Percentiles rank a stretch among this genome's conserved stretches.
Conservation (phyloP, 495 filamentous ascomycete genomes). For the Bathelium albidoporum region DNA sequence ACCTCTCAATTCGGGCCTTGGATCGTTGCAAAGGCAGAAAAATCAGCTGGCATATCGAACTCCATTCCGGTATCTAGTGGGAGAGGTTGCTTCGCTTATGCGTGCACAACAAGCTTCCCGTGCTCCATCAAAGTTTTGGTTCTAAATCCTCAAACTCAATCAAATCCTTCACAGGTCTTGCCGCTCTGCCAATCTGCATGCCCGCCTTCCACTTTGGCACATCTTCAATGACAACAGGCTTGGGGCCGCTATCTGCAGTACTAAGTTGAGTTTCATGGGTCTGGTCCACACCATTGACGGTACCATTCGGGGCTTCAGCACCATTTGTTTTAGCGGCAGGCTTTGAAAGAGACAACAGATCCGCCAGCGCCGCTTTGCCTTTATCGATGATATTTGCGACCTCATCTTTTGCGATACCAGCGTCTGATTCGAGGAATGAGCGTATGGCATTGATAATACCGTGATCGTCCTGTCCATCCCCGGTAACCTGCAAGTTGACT, state of each 20-base stretch:
- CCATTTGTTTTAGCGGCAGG: conserved; percentile 30
- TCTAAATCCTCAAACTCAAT: conserved; percentile 74
- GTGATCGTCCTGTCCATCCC: conserved; percentile 28
- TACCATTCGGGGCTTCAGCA: conserved; percentile 16
- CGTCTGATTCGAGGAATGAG: conserved; percentile 41
- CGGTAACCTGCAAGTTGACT: conserved; percentile 33
- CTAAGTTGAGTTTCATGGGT: conserved; percentile 10
- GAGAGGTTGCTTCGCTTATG: too few relatives aligned
- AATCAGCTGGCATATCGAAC: too few relatives aligned
- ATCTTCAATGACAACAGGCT: conserved; percentile 52
- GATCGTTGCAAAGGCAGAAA: too few relatives aligned
- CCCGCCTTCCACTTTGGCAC: conserved; percentile 68
- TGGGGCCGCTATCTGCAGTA: conserved; percentile 12
- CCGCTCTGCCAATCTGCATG: conserved; percentile 55
- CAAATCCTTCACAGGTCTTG: conserved; percentile 60
- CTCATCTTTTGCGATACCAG: conserved; percentile 35
- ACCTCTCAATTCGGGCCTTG: too few relatives aligned
- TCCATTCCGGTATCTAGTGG: too few relatives aligned
- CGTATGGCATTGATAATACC: conserved; percentile 37
- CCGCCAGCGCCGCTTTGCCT: conserved; percentile 35
- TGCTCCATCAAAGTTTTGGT: conserved; percentile 58
- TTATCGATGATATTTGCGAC: conserved; percentile 37
- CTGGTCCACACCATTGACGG: conserved; percentile 4
- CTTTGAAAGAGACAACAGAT: conserved; percentile 16
- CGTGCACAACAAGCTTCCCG: too few relatives aligned